phyloP scores from a whole-genome alignment of 768 basidiomycete genomes.

The Lentinus tigrinus region DNA sequence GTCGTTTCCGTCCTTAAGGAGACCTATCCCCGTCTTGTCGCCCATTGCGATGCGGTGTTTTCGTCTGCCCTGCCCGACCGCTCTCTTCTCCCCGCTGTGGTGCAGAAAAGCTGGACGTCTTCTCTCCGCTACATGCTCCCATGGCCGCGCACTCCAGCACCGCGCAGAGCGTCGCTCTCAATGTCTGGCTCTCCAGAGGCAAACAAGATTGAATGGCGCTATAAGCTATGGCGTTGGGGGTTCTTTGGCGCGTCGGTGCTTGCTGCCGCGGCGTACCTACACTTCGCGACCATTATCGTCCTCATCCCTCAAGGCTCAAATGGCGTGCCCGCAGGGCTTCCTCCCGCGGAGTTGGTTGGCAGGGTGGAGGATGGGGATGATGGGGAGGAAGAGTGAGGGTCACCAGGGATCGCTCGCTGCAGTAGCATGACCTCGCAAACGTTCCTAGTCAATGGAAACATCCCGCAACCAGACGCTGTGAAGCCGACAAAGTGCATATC shows the following conservation, averaged over 20 bases:
- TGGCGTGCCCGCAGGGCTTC: not conserved
- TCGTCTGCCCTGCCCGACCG: conserved; percentile 30
- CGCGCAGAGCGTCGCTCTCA: conserved; percentile 29
- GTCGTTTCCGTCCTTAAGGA: conserved; percentile 53
- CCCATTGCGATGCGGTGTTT: conserved; percentile 56
- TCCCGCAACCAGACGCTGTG: not conserved
- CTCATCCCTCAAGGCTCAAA: not conserved
- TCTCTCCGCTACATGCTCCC: conserved; percentile 39
- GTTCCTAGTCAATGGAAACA: not conserved
- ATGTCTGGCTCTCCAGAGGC: conserved; percentile 17
- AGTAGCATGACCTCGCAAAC: no score
- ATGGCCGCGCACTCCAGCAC: conserved; percentile 10
- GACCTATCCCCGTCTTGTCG: conserved; percentile 54
- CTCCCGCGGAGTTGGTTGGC: not conserved
- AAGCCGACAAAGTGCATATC: no score
- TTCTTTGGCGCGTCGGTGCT: conserved; percentile 47
- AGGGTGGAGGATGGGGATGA: conserved; percentile 13
- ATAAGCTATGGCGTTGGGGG: conserved; percentile 49
- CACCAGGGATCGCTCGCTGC: no score
- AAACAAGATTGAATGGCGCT: conserved; percentile 40
- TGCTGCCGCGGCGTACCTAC: conserved; percentile 41
- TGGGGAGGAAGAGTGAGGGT: not conserved
- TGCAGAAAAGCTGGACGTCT: conserved; percentile 9
- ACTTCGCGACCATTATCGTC: conserved; percentile 8
- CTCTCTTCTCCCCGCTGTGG: conserved; percentile 18